A percentile compares a stretch with the other conserved stretches of the same genome.
phyloP scores from a whole-genome alignment of 2,329 filamentous ascomycete genomes.

The Neonectria punicea region DNA sequence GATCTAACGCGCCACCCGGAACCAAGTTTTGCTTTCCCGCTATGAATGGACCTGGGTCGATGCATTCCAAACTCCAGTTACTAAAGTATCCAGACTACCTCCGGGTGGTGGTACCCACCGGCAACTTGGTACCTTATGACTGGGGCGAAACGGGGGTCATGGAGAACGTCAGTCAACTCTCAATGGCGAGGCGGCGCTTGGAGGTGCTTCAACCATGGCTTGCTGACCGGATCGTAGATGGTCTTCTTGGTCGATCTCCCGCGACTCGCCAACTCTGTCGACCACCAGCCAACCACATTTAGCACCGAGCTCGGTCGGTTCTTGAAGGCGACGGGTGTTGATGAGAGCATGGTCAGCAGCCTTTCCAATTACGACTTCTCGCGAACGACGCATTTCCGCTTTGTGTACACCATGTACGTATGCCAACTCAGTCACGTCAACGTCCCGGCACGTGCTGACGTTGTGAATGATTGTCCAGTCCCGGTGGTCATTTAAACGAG shows the following conservation, averaged over 20 bases:
- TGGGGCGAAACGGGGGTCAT: slow-evolving; percentile 88
- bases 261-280: slow-evolving; percentile 54
- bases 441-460: slow-evolving; percentile 6
- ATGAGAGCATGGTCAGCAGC: slow-evolving; percentile 72
- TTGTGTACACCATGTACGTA: slow-evolving; percentile 91
- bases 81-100: slow-evolving; percentile 81
- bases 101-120: slow-evolving; percentile 85
- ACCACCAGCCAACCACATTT: slow-evolving; percentile 61
- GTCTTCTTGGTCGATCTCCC: slow-evolving; percentile 95
- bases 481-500: slow-evolving; percentile 48
- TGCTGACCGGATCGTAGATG: slow-evolving; percentile 59
- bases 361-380: slow-evolving; percentile 85
- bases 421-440: slow-evolving; percentile 44
- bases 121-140: slow-evolving; percentile 86
- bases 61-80: slow-evolving; percentile 96
- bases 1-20: slow-evolving; percentile 58
- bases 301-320: slow-evolving; percentile 77
- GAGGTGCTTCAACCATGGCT: slow-evolving; percentile 14
- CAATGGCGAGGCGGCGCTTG: slow-evolving; percentile 7
- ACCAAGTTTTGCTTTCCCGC: slow-evolving; percentile 83
- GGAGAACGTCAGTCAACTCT: slow-evolving; percentile 74
- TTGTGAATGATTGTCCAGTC: slow-evolving; percentile 41
- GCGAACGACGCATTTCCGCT: slow-evolving; percentile 75
- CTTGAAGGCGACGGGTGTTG: slow-evolving; percentile 72
- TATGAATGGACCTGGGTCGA: slow-evolving; percentile 78